phyloP scores from a whole-genome alignment of 768 basidiomycete species.

The Auriscalpium vulgare region DNA sequence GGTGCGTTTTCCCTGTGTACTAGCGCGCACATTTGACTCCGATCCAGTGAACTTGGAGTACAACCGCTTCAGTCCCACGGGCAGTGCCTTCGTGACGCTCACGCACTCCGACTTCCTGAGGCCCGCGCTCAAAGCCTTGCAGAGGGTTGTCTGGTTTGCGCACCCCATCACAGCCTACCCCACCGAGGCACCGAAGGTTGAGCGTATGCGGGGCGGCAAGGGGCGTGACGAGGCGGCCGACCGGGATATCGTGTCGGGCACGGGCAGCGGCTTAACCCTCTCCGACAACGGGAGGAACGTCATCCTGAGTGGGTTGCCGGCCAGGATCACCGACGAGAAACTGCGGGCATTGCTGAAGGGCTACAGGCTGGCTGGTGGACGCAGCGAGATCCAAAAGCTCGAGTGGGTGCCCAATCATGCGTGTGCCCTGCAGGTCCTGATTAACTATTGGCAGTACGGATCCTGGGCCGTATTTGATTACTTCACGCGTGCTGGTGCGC shows the following conservation, averaged over 20 bases:
- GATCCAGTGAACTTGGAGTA: constrained; percentile 52
- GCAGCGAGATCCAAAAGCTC: constrained; percentile 42
- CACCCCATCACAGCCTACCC: constrained; percentile 31
- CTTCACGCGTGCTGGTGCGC: constrained; percentile 48
- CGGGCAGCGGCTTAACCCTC: constrained; percentile 47
- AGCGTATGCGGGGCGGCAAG: constrained; percentile 29
- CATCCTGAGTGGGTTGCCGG: constrained; percentile 54
- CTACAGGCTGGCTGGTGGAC: constrained; percentile 37
- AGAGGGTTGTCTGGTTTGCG: constrained; percentile 39
- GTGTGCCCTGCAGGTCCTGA: not conserved
- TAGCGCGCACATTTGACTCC: not conserved
- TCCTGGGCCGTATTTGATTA: constrained; percentile 27
- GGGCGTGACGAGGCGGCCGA: constrained; percentile 33
- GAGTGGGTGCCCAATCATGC: constrained; percentile 5
- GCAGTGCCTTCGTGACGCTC: constrained; percentile 51
- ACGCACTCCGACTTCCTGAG: constrained; percentile 36
- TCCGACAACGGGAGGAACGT: constrained; percentile 44
- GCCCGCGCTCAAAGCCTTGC: constrained; percentile 34
- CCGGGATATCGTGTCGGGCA: constrained; percentile 28
- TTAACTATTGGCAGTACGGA: constrained; percentile 16
- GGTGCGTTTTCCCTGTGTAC: not conserved
- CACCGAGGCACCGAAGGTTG: constrained; percentile 14
- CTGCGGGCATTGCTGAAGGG: constrained; percentile 35
- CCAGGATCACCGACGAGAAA: constrained; percentile 27
- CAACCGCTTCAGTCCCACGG: constrained; percentile 49